Evolutionary conservation across 1,139 yeast genomes (phyloP).

Genomic region (Zygosaccharomyces sapae): DNA sequence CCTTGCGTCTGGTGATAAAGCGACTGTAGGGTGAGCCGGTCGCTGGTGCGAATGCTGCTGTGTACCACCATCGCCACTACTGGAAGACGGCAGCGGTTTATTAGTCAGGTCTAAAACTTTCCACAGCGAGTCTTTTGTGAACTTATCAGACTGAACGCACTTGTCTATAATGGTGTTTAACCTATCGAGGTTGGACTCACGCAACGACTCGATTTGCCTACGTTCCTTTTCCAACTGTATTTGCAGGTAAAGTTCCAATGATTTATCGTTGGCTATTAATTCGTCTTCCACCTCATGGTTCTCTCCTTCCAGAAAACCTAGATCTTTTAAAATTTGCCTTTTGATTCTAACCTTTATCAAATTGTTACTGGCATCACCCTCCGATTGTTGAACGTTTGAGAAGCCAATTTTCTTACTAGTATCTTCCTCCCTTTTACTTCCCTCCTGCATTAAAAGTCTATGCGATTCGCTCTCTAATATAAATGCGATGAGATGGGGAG

Average conservation of each 20-base stretch:
- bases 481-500: slow-evolving; percentile 5
- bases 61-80: not conserved
- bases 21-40: slow-evolving; percentile 2
- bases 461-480: not conserved
- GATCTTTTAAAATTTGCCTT: slow-evolving; percentile 15
- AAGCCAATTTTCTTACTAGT: not conserved
- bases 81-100: slow-evolving; percentile 5
- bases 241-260: slow-evolving; percentile 20
- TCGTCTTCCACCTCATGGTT: slow-evolving; percentile 11
- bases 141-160: slow-evolving; percentile 19
- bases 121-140: slow-evolving; percentile 17
- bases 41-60: not conserved
- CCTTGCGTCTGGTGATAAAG: slow-evolving; percentile 10
- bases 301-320: slow-evolving; percentile 13
- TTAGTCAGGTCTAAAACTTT: slow-evolving; percentile 15
- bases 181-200: slow-evolving; percentile 19
- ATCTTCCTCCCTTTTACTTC: slow-evolving; percentile 4
- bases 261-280: slow-evolving; percentile 11
- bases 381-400: not conserved
- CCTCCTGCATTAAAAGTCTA: slow-evolving; percentile 4
- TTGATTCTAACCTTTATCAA: not conserved
- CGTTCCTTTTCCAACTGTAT: slow-evolving; percentile 20
- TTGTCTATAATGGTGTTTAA: slow-evolving; percentile 20
- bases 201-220: slow-evolving; percentile 21
- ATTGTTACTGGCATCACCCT: slow-evolving; percentile 1